phyloP scores from a whole-genome alignment of 106 monocot species.

The Posidonia australis region DNA sequence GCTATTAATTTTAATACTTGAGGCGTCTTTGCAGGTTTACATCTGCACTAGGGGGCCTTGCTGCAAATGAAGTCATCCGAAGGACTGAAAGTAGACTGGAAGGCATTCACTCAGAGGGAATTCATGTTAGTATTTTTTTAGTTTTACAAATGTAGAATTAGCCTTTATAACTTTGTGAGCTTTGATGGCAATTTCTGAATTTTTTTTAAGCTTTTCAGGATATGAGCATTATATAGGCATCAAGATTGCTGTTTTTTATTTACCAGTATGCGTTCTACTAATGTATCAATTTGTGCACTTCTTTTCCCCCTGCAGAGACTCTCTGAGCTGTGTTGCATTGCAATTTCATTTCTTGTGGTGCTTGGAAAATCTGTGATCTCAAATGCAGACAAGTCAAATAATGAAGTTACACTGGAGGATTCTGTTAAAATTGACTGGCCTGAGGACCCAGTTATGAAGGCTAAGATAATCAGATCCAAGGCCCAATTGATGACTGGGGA shows the following conservation, averaged over 20 bases:
- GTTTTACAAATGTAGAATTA: no score
- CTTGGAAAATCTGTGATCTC: constrained; percentile 80
- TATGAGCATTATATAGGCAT: no score
- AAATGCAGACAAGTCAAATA: constrained; percentile 37
- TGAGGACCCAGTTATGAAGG: constrained; percentile 71
- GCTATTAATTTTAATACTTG: not conserved
- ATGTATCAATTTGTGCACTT: no score
- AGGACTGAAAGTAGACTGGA: constrained; percentile 72
- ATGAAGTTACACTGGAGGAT: constrained; percentile 27
- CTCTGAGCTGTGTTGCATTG: constrained; percentile 84
- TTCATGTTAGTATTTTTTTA: constrained; percentile 52
- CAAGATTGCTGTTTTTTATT: no score
- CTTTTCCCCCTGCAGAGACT: constrained; percentile 46
- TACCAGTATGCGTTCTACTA: no score
- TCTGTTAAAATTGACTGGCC: constrained; percentile 64
- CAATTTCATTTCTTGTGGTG: constrained; percentile 61
- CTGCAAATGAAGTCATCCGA: constrained; percentile 50
- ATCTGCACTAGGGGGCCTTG: constrained; percentile 57
- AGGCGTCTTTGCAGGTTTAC: constrained; percentile 48
- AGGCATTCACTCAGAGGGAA: constrained; percentile 68
- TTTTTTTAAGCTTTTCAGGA: no score
- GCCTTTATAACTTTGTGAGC: no score
- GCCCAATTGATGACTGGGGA: constrained; percentile 60
- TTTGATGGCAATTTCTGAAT: no score
- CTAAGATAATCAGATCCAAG: constrained; percentile 74